phyloP scores from a whole-genome alignment of 1,284 basidiomycete genomes.

The Puccinia brachypodii region DNA sequence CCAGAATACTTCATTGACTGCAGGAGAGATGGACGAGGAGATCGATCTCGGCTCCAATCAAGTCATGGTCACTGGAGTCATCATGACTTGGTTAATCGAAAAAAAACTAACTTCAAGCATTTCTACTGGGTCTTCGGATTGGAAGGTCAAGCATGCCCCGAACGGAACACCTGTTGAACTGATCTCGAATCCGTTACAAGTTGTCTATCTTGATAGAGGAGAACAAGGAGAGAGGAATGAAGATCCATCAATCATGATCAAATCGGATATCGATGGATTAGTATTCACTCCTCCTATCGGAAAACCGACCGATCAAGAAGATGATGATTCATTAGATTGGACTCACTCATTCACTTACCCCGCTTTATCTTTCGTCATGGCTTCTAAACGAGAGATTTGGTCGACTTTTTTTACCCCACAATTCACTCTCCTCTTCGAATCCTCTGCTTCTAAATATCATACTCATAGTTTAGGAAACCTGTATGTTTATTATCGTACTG shows the following conservation, averaged over 20 bases:
- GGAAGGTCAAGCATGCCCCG: not conserved
- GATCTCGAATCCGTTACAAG: slow-evolving; percentile 10
- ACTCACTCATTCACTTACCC: not conserved
- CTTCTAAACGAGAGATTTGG: slow-evolving; percentile 40
- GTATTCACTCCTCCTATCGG: slow-evolving; percentile 8
- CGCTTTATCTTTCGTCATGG: slow-evolving; percentile 27
- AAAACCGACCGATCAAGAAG: too few relatives aligned
- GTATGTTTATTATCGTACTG: slow-evolving; percentile 9
- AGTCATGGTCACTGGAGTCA: not conserved
- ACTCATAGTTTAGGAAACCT: not conserved
- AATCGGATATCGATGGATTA: slow-evolving; percentile 32
- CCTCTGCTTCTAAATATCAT: not conserved
- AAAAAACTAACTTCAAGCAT: not conserved
- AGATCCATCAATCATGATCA: slow-evolving; percentile 16
- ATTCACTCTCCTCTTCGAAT: slow-evolving; percentile 4
- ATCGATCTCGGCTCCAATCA: slow-evolving; percentile 23
- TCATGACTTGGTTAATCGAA: slow-evolving; percentile 18
- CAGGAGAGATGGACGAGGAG: slow-evolving; percentile 37
- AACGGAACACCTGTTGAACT: slow-evolving; percentile 2
- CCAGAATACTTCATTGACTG: not conserved
- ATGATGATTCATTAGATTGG: not conserved
- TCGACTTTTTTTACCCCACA: not conserved
- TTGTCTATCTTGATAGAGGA: not conserved
- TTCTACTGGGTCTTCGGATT: not conserved
- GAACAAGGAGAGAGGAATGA: not conserved